Evolutionary conservation across 2,329 filamentous ascomycete species (phyloP), one percentile per base, ranked within the genome.

Genomic region (Monilinia polystroma): DNA sequence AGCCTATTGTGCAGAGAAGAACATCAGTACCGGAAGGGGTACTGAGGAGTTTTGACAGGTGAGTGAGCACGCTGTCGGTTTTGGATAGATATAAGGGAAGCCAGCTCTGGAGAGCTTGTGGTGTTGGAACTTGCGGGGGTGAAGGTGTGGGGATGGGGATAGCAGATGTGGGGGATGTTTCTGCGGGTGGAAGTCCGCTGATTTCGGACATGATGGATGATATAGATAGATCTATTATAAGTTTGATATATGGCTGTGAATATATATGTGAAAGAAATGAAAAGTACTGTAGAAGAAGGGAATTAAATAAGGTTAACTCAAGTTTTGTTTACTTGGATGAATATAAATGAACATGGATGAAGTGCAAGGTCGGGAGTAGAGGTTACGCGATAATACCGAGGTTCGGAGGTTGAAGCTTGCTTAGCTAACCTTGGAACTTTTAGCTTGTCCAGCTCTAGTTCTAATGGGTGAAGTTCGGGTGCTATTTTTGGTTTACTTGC

Each of bases 21-120:
- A 85, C 84, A 79, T 93, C 90, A 76, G 89, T 86, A 74, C 90
- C 90, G 47, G 83, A 78, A 55, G 90, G 86, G 12, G 88, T 90
- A 70, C 86, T 84, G 72, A 92, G 81, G 75, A 90, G 85, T 71
- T 87, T 87, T 74, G 83, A 79, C 59, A 88, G 81, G 76, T 83
- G 83, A 35, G 81, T 75, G 69, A 88, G 77, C 75, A 66, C 70
- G 12, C 49, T 58, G 62, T 77, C 75, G 35, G 73, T 74, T 67
- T 74, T 74, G 26, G 66, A 64, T 54, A 77, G 70, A 69, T 76
- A 78, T 52, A 77, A 64, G 1, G 75, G 75, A 6, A 73, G 69
- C 75, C 75, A 77, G 63, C 66, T 54, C 26, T 64, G 69, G 11
- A 76, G 69, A 3, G 70, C 71, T 52, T 70, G 41, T 12, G 69